Base-by-base conservation (phyloP, 2,329 filamentous ascomycete species). In the Emmonsia crescens region DNA sequence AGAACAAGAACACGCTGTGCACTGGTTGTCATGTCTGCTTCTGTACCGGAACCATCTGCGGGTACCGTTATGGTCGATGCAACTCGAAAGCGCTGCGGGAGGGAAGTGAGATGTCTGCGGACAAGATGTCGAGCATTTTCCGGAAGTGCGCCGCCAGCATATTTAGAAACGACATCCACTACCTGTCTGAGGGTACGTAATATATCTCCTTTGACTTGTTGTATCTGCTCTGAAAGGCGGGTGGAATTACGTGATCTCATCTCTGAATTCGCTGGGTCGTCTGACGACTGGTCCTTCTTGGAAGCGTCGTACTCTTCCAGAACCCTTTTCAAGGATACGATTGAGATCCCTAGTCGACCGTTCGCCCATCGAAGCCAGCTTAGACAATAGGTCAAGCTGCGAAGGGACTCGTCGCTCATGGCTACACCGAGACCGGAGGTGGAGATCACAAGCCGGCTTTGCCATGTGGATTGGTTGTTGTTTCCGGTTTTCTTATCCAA, bases 361-460 rank as follows among this genome's bases (percentile, higher is more conserved):
- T 96, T 96, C 1, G 90, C 90, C 82, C 87, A 88, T 31, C 86
- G 83, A 55, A 97, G 79, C 81, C 91, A 89, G 29, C 83, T 82
- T 1, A 97, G 78, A 65, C 92, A 96, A 68, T 91, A 93, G 68
- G 89, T 91, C 49, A 99, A 78, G 64, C 88, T 94, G 59, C 86
- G 84, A 9, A 96, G 78, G 27, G 90, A 96, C 69, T 94, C 88
- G 21, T 95, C 88, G 69, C 89, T 95, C 82, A 99, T 91, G 0
- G 94, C 91, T 19, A 96, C 87, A 65, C 91, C 91, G 0, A 97
- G 82, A 0, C 91, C 93, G 0, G 91, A 96, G 0, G 93, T 96
- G 5, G 90, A 92, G 72, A 96, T 89, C 66, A 96, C 89, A 21
- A 96, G 79, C 16, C 91, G 86, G 12, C 89, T 89, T 64, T 89